phyloP scores from a whole-genome alignment of 2,329 filamentous ascomycete species.

The Hypomyces perniciosus region DNA sequence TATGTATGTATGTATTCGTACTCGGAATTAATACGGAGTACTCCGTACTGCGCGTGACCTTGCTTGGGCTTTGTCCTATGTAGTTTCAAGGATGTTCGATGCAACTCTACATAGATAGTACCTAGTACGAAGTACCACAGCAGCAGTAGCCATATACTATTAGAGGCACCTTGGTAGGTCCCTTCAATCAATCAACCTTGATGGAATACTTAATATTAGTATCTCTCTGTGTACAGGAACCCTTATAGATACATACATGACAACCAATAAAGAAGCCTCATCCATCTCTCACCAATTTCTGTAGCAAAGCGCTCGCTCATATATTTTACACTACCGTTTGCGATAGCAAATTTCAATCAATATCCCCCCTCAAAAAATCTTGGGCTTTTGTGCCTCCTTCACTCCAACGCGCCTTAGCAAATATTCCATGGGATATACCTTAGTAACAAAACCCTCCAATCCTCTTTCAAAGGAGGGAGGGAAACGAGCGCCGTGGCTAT shows the following conservation, averaged over 20 bases:
- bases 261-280: neutral
- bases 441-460: constrained; percentile 5
- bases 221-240: too few relatives aligned
- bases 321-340: neutral
- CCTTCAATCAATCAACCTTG: too few relatives aligned
- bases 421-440: constrained; percentile 15
- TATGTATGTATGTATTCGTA: neutral
- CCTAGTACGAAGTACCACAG: too few relatives aligned
- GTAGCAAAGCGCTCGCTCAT: neutral
- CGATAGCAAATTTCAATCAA: neutral
- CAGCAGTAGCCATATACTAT: too few relatives aligned
- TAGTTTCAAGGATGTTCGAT: too few relatives aligned
- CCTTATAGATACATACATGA: neutral
- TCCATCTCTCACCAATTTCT: neutral
- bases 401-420: constrained; percentile 17
- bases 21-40: neutral
- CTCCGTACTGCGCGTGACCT: too few relatives aligned
- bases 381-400: neutral
- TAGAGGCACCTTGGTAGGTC: too few relatives aligned
- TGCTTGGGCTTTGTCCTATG: too few relatives aligned
- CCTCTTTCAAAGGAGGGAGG: constrained; percentile 4
- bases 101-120: too few relatives aligned
- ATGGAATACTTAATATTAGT: too few relatives aligned
- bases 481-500: constrained; percentile 23
- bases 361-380: neutral